Evolutionary conservation across 805 yeast genomes (phyloP).

Genomic region (Sungouiozyma ichnusensis): DNA sequence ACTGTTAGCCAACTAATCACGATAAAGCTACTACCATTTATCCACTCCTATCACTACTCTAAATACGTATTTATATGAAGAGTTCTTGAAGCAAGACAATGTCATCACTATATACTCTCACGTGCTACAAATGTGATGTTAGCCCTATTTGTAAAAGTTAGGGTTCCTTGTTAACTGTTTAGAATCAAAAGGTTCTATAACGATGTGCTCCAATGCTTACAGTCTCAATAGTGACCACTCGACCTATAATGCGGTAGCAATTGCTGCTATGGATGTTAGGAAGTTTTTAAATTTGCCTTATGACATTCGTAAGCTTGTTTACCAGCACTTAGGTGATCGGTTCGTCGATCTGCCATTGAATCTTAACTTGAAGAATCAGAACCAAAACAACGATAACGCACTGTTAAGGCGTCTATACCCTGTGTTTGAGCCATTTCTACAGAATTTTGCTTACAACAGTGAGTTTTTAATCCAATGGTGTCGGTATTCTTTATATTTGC

Average conservation of each 20-base stretch:
- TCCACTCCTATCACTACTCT: too few relatives aligned
- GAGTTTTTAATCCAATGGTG: constrained; percentile 18
- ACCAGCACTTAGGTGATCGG: constrained; percentile 15
- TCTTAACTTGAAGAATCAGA: neutral
- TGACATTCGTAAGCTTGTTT: constrained; percentile 18
- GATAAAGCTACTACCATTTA: too few relatives aligned
- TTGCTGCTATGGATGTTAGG: constrained; percentile 5
- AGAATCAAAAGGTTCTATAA: too few relatives aligned
- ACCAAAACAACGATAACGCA: constrained; percentile 1
- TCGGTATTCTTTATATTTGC: constrained; percentile 16
- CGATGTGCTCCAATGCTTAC: too few relatives aligned
- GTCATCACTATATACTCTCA: too few relatives aligned
- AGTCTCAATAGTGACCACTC: too few relatives aligned
- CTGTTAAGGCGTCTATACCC: constrained; percentile 7
- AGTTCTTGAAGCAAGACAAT: too few relatives aligned
- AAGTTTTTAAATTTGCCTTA: constrained; percentile 17
- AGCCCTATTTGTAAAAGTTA: too few relatives aligned
- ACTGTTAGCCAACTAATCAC: constrained; percentile 42
- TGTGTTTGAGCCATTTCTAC: constrained; percentile 13
- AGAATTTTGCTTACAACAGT: constrained; percentile 19
- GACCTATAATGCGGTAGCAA: too few relatives aligned
- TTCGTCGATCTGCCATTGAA: constrained; percentile 5
- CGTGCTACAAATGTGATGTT: too few relatives aligned
- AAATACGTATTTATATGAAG: too few relatives aligned
- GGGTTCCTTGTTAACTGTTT: too few relatives aligned